Base-by-base conservation (phyloP, 192 early-diverging fungal genomes). In the Backusella circina region DNA sequence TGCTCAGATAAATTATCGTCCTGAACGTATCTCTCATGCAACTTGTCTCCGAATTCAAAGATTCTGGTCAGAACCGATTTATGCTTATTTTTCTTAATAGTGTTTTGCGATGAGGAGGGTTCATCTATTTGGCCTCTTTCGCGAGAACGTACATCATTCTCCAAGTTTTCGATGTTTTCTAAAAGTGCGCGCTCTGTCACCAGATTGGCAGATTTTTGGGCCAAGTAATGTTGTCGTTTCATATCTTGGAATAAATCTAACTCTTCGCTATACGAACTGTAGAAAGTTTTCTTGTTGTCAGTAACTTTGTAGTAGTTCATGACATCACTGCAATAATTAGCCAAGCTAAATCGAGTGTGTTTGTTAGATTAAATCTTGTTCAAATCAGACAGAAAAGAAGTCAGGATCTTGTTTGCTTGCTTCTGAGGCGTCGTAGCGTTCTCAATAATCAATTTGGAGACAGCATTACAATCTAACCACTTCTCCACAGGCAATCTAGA, bases 401-500 rank as follows among this genome's bases (percentile, higher is more conserved):
- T 32, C 64, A 65, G 10, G 64, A 31, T 31, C 30, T 33, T 65
- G 30, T 65, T 65, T 31, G 64, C 64, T 65, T 65, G 64, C 30
- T 65, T 65, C 30, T 65, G 64, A 15, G 64, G 64, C 30, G 64
- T 31, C 23, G 64, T 65, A 31, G 64, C 64, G 64, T 32, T 65
- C 30, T 65, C 64, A 65, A 65, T 65, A 31, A 65, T 65, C 30
- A 65, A 65, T 65, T 65, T 65, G 28, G 30, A 65, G 64, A 65
- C 30, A 65, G 30, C 64, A 31, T 65, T 65, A 31, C 64, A 26
- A 65, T 65, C 64, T 65, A 65, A 65, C 64, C 13, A 65, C 64
- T 15, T 65, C 30, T 65, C 64, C 64, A 65, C 64, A 65, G 64
- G 30, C 30, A 65, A 31, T 31, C 23, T 65, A 31, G 30, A 65